Evolutionary conservation across 495 filamentous ascomycete species (phyloP), one percentile per base, ranked within the genome.

Genomic region (Lophiostoma macrostomum): DNA sequence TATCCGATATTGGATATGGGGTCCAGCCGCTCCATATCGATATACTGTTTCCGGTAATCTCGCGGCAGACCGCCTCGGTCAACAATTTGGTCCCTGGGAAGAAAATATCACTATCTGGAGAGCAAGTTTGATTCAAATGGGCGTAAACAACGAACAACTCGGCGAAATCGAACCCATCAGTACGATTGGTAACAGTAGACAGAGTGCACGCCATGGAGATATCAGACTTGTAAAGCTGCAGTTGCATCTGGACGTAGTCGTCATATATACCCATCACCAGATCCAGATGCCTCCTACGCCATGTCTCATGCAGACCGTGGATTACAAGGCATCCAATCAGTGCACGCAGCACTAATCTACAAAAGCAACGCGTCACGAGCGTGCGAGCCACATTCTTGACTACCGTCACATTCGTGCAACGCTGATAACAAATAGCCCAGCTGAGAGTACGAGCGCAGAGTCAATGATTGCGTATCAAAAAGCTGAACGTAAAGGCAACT

Each of bases 11-110:
- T 14, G 31, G 16, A 20, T 47, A 48, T 23, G 40, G 4, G 10
- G 32, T 39, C 52, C 52, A 55, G 12, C 52, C 34, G 3, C 29
- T 24, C 34, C 41, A 47, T 1, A 55, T 47, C n/a, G 30, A 31
- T 14, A 25, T 30, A 19, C 43, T 45, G 7, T 29, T 16, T 1
- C 43, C 42, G 5, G 52, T 48, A 13, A 55, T 37, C 12, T 27
- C 24, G 12, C 28, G n/a, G 16, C 52, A 48, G 18, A 22, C 24
- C 18, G 20, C 14, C 24, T 47, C 32, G 5, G 34, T 55, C 25
- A 56, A 24, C 53, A 56, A 23, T 30, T 19, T 25, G n/a, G 35
- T 42, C 1, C 27, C 35, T 2, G 23, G 2, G 28, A 49, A 48
- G 37, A 56, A 56, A 23, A 56, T 43, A 14, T 41, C 44, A 16